These are phyloP conservation scores for Bassia scoparia DNA, from an alignment of 148 eudicot genomes.

Conservation along the genomic window DNA sequence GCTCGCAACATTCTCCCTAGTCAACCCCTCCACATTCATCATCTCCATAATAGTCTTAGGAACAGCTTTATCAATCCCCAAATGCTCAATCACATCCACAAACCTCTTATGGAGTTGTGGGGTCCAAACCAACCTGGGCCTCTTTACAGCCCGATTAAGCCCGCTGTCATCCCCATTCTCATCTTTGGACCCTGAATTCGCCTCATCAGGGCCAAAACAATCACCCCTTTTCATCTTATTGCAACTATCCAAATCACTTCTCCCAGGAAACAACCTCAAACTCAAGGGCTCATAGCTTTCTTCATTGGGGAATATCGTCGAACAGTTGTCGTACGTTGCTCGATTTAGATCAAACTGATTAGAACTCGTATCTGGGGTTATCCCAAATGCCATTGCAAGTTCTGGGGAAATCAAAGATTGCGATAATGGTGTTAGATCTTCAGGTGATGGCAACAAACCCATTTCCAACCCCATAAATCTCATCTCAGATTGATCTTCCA, in stretches of 20 bases:
- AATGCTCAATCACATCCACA: slow-evolving; percentile 41
- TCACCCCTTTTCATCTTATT: slow-evolving; percentile 21
- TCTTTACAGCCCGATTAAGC: slow-evolving; percentile 26
- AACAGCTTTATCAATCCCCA: slow-evolving; percentile 46
- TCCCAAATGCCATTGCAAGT: slow-evolving; percentile 35
- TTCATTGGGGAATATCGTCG: slow-evolving; percentile 33
- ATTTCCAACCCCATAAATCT: slow-evolving; percentile 21
- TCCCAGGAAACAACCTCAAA: slow-evolving; percentile 31
- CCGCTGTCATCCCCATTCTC: slow-evolving; percentile 32
- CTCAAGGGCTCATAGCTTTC: slow-evolving; percentile 21
- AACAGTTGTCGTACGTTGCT: slow-evolving; percentile 11
- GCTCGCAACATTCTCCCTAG: slow-evolving; percentile 53
- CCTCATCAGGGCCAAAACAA: slow-evolving; percentile 27
- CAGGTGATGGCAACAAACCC: slow-evolving; percentile 23
- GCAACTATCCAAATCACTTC: slow-evolving; percentile 13
- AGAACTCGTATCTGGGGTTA: slow-evolving; percentile 17
- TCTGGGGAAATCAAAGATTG: slow-evolving; percentile 38
- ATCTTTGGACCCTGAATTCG: slow-evolving; percentile 24
- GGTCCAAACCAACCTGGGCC: slow-evolving; percentile 44
- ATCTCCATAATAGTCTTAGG: slow-evolving; percentile 46
- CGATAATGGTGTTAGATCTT: slow-evolving; percentile 32
- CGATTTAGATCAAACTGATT: slow-evolving; percentile 12
- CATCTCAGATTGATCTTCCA: slow-evolving; percentile 21
- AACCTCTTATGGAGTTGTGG: slow-evolving; percentile 43
- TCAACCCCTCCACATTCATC: slow-evolving; percentile 52